Evolutionary conservation across 148 eudicot species (phyloP).

Genomic region (Rhododendron ovatum): DNA sequence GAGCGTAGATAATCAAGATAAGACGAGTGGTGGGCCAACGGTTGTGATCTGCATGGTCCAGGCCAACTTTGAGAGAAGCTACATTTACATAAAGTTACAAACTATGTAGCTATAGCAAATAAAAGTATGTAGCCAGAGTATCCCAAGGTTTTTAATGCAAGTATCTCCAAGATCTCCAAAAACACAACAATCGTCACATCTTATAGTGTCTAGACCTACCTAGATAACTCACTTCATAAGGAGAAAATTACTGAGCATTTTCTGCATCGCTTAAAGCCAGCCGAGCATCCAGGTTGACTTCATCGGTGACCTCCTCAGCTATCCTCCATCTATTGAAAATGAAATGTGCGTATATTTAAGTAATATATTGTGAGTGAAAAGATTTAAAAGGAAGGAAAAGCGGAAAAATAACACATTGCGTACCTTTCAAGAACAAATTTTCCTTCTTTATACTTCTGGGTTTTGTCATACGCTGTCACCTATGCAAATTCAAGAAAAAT

Average conservation of each 20-base stretch:
- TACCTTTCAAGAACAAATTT: conserved; percentile 67
- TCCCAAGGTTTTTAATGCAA: neutral
- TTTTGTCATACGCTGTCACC: conserved; percentile 41
- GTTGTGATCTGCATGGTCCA: neutral
- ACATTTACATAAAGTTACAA: neutral
- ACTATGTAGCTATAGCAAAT: neutral
- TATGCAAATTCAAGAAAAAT: conserved; percentile 6
- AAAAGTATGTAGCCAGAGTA: neutral
- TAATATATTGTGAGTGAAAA: neutral
- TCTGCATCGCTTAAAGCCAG: conserved; percentile 32
- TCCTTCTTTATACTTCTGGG: conserved; percentile 57
- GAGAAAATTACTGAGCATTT: conserved; percentile 21
- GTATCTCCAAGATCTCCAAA: neutral
- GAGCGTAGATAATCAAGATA: neutral
- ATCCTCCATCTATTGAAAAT: conserved; percentile 35
- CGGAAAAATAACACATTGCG: too few species aligned
- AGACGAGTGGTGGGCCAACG: neutral
- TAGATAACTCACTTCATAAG: neutral
- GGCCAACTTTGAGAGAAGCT: neutral
- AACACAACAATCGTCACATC: neutral
- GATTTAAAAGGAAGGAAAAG: neutral
- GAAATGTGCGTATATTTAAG: neutral
- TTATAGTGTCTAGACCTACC: neutral
- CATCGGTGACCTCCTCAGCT: conserved; percentile 31
- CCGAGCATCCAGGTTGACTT: conserved; percentile 22